Conservation (phyloP, 352 stramenopile species). For the Pythium insidiosum region DNA sequence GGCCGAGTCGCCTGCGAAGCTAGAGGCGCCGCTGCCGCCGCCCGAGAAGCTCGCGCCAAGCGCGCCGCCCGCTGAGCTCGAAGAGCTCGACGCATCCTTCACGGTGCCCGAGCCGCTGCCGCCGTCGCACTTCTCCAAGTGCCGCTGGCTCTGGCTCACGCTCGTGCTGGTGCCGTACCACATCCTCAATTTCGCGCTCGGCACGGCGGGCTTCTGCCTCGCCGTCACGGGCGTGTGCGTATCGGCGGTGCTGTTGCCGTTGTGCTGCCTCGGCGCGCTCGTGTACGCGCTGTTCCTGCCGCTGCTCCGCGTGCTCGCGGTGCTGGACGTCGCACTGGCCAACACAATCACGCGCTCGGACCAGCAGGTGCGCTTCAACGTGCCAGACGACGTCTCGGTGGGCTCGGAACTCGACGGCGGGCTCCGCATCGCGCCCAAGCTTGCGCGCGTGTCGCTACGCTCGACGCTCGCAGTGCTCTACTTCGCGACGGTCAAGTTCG, state of each 20-base stretch:
- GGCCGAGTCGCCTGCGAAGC: no score
- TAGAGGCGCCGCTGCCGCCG: no score
- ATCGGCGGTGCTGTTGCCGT: not conserved
- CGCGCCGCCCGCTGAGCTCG: no score
- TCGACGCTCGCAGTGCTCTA: conserved; percentile 22
- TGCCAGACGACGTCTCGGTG: not conserved
- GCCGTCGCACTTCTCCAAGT: not conserved
- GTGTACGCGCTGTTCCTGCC: not conserved
- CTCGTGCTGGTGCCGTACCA: conserved; percentile 21
- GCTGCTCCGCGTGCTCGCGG: not conserved
- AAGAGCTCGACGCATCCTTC: no score
- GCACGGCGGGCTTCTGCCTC: not conserved
- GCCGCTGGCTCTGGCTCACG: not conserved
- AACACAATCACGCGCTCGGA: conserved; percentile 1
- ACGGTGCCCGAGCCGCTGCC: not conserved
- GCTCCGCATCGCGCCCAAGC: conserved; percentile 1
- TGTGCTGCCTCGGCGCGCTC: not conserved
- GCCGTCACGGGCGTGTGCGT: not conserved
- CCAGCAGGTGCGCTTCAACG: not conserved
- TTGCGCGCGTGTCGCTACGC: conserved; percentile 2
- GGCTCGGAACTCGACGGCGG: not conserved
- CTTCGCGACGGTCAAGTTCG: conserved; percentile 29
- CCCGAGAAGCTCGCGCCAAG: no score
- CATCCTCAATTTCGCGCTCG: not conserved
- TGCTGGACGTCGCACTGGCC: not conserved